Evolutionary conservation across 208 protist species (phyloP).

Genomic region (Leishmania major): DNA sequence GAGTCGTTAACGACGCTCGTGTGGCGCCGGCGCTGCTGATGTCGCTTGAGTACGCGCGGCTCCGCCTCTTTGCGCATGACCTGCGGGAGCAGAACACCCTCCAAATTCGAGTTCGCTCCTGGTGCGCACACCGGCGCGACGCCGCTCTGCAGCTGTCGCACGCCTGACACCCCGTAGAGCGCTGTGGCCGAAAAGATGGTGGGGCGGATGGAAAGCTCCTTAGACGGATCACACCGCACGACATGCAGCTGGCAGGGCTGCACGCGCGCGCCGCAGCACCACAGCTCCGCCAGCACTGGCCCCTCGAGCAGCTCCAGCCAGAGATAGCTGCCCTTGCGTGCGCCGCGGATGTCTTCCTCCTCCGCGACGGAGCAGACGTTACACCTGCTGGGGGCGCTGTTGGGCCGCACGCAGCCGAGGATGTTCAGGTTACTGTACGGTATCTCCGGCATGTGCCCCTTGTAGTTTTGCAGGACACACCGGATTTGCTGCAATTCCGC

Average conservation of each 20-base stretch:
- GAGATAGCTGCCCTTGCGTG: slow-evolving; percentile 64
- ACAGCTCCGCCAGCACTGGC: slow-evolving; percentile 74
- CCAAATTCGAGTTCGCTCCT: slow-evolving; percentile 55
- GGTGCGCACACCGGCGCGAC: slow-evolving; percentile 47
- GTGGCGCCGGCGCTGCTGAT: slow-evolving; percentile 5
- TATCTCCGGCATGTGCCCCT: slow-evolving; percentile 19
- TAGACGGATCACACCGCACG: slow-evolving; percentile 60
- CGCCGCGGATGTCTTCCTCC: slow-evolving; percentile 27
- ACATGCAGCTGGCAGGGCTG: slow-evolving; percentile 86
- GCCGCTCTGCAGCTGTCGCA: slow-evolving; percentile 56
- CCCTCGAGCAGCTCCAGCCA: slow-evolving; percentile 80
- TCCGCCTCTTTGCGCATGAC: slow-evolving; percentile 63
- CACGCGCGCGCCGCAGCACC: slow-evolving; percentile 81
- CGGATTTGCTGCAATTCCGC: slow-evolving; percentile 42
- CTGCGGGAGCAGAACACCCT: slow-evolving; percentile 72
- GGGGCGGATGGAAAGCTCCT: slow-evolving; percentile 39
- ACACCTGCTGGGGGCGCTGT: slow-evolving; percentile 6
- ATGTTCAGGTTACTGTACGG: slow-evolving; percentile 51
- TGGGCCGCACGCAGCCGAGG: slow-evolving; percentile 56
- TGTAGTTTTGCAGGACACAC: slow-evolving; percentile 25
- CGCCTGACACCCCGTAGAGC: slow-evolving; percentile 58
- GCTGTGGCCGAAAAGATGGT: slow-evolving; percentile 67
- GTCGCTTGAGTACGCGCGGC: slow-evolving; percentile 31
- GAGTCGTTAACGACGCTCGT: slow-evolving; percentile 25
- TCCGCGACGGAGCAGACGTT: not conserved